Conservation (phyloP, 306 rosid species). For the Begonia fuchsioides region DNA sequence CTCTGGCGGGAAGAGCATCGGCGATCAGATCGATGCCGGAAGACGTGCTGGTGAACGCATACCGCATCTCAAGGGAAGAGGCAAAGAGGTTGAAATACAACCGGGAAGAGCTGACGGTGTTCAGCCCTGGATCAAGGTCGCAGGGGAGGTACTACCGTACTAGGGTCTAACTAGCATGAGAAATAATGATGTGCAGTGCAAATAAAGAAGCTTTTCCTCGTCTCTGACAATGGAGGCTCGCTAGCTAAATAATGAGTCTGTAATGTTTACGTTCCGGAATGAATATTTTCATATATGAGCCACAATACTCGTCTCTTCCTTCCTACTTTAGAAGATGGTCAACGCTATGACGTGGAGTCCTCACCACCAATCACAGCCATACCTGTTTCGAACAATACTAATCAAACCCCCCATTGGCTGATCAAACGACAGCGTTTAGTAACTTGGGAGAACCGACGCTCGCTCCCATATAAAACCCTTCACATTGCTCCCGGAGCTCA, state of each 20-base stretch:
- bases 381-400: too few species aligned
- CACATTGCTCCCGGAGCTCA: background rate
- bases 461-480: background rate
- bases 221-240: background rate
- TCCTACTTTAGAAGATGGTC: too few species aligned
- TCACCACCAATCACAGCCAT: too few species aligned
- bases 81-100: conserved; percentile 13
- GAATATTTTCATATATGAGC: background rate
- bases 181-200: background rate
- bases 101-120: conserved; percentile 7
- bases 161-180: too few species aligned
- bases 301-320: background rate
- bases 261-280: background rate
- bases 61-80: conserved; percentile 9
- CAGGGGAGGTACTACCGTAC: background rate
- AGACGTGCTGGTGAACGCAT: conserved; percentile 5
- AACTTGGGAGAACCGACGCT: background rate
- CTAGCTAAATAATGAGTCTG: background rate
- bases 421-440: background rate
- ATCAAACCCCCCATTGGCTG: too few species aligned
- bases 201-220: background rate
- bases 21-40: conserved; percentile 11
- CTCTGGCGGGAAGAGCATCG: conserved; percentile 15
- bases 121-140: conserved; percentile 11
- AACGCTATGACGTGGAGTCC: too few species aligned